phyloP scores from a whole-genome alignment of 352 stramenopile species.

The Pythium brachiatum region DNA sequence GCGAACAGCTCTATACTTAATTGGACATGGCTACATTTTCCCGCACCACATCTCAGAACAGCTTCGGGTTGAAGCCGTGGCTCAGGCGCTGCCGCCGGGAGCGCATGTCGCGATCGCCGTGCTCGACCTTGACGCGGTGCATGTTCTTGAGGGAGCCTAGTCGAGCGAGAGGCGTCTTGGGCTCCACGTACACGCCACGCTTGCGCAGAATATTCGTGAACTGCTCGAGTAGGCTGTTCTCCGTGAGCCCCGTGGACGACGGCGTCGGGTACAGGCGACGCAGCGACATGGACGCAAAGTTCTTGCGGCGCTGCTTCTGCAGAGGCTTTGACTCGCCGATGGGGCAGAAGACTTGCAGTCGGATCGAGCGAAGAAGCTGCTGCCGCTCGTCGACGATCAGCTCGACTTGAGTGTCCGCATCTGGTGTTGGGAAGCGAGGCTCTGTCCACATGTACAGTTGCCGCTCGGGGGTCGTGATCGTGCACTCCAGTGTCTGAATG shows the following conservation, averaged over 20 bases:
- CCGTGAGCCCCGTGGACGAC: slow-evolving; percentile 35
- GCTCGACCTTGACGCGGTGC: slow-evolving; percentile 22
- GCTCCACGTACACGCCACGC: slow-evolving; percentile 64
- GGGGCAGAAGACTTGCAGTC: slow-evolving; percentile 57
- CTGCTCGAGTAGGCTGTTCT: slow-evolving; percentile 65
- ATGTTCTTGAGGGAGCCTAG: slow-evolving; percentile 59
- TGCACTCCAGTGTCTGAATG: slow-evolving; percentile 40
- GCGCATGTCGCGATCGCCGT: slow-evolving; percentile 23
- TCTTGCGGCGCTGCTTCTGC: slow-evolving; percentile 26
- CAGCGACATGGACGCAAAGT: slow-evolving; percentile 28
- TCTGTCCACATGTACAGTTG: slow-evolving; percentile 83
- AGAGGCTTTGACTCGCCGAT: slow-evolving; percentile 47
- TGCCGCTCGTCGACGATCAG: slow-evolving; percentile 64
- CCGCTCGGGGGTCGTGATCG: slow-evolving; percentile 42
- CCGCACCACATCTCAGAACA: background rate
- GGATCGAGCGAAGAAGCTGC: slow-evolving; percentile 55
- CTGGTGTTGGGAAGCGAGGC: slow-evolving; percentile 85
- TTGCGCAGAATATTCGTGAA: slow-evolving; percentile 53
- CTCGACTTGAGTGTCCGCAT: slow-evolving; percentile 80
- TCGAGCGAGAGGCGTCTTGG: slow-evolving; percentile 44
- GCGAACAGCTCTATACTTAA: slow-evolving; percentile 5
- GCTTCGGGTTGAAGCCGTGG: slow-evolving; percentile 13
- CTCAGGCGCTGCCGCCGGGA: slow-evolving; percentile 21
- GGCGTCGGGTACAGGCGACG: slow-evolving; percentile 44
- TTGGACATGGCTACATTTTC: background rate